phyloP scores from a whole-genome alignment of 148 eudicot genomes.

The Euryodendron excelsum region DNA sequence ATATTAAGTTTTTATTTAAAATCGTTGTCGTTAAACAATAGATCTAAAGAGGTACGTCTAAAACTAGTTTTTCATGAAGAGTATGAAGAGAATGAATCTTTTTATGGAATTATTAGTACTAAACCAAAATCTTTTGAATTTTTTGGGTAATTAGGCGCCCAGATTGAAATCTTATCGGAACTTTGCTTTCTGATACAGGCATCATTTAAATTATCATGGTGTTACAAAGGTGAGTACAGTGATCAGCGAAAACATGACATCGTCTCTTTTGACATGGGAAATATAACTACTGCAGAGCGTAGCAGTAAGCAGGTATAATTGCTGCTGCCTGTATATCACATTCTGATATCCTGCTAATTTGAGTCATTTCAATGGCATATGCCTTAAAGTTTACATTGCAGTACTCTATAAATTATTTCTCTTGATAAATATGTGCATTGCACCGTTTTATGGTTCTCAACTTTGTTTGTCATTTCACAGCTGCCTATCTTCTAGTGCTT shows the following conservation, averaged over 20 bases:
- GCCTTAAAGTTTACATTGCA: background rate
- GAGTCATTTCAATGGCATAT: background rate
- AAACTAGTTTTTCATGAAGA: too few species aligned
- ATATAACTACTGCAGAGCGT: conserved; percentile 80
- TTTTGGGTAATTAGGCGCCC: background rate
- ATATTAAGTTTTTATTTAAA: too few species aligned
- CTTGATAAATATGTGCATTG: background rate
- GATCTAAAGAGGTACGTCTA: too few species aligned
- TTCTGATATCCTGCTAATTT: background rate
- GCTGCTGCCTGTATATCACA: conserved; percentile 9
- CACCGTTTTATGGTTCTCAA: background rate
- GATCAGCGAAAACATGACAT: conserved; percentile 90
- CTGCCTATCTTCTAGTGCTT: background rate
- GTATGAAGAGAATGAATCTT: too few species aligned
- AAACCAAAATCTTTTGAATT: background rate
- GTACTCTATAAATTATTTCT: background rate
- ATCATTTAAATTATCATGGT: conserved; percentile 91
- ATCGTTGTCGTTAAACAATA: too few species aligned
- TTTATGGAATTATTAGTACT: background rate
- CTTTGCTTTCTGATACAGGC: conserved; percentile 54
- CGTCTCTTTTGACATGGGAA: conserved; percentile 92
- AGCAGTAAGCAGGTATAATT: conserved; percentile 91
- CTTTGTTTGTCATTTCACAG: too few species aligned
- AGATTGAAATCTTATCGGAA: conserved; percentile 3
- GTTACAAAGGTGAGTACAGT: conserved; percentile 66